Evolutionary conservation across 2,329 filamentous ascomycete genomes (phyloP).

Genomic region (Chalara sp.): DNA sequence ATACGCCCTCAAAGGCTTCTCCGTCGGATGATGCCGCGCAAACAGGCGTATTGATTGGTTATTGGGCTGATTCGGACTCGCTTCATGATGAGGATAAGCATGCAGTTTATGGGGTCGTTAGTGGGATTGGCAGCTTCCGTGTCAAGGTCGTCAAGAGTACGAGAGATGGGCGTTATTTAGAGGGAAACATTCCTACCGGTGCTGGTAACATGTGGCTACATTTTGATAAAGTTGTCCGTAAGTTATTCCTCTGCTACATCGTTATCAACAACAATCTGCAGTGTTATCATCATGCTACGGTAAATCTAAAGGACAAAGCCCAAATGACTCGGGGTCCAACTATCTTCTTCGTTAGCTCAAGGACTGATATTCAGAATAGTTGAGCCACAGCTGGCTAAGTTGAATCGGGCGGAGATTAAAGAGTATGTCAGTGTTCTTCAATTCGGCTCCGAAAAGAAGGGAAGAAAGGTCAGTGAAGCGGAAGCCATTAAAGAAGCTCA

Average conservation of each 20-base stretch:
- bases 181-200: constrained; percentile 54
- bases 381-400: constrained; percentile 44
- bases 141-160: constrained; percentile 56
- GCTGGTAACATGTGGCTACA: constrained; percentile 56
- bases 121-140: constrained; percentile 57
- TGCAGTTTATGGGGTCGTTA: constrained; percentile 56
- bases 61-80: constrained; percentile 50
- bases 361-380: constrained; percentile 25
- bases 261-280: too few relatives aligned
- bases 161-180: constrained; percentile 49
- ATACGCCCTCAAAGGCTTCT: constrained; percentile 19
- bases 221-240: constrained; percentile 49
- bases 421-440: constrained; percentile 58
- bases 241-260: too few relatives aligned
- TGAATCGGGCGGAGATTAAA: constrained; percentile 51
- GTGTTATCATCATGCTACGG: too few relatives aligned
- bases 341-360: too few relatives aligned
- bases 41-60: constrained; percentile 40
- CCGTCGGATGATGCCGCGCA: constrained; percentile 14
- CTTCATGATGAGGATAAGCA: constrained; percentile 44
- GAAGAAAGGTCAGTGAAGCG: constrained; percentile 40
- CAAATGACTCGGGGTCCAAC: too few relatives aligned
- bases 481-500: constrained; percentile 19
- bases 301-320: too few relatives aligned
- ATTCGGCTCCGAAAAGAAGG: constrained; percentile 45